Evolutionary conservation across 2,329 filamentous ascomycete genomes (phyloP), one percentile per base, ranked within the genome.

Genomic region (Ustulina deusta): DNA sequence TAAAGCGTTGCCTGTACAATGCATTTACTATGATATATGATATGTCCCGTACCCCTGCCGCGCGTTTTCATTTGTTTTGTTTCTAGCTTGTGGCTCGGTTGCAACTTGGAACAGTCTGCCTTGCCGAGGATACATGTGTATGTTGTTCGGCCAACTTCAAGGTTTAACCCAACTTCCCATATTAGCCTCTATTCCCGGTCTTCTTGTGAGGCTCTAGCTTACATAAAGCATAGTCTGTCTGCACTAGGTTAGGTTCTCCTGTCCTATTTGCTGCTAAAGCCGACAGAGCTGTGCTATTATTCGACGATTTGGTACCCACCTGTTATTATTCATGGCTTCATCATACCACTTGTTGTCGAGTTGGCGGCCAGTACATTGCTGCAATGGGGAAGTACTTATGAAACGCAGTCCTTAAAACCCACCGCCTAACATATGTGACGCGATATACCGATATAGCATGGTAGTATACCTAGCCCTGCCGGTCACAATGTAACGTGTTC

Each of bases 371-470:
- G n/a, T 20, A 52, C n/a, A 7, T 20, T 29, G 36, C 36, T 42
- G 10, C 15, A n/a, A 29, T 42, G 22, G 25, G 6, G 36, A 56
- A 27, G 15, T 42, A 36, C n/a, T n/a, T 42, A 29, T 56, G 54
- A 56, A 56, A 42, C 54, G 36, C 36, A 42, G 36, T 56, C 54
- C 54, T 42, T 56, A 25, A 56, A 56, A 56, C 54, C 36, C 42
- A n/a, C 22, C 20, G 6, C 38, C 22, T 22, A 25, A 27, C 27
- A 40, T 38, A 38, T 22, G 51, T 56, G 34, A 40, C n/a, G 22
- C 27, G 34, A 56, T 55, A 15, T 55, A 51, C 17, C 6, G 2
- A 20, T 17, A 11, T 40, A 40, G 38, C n/a, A n/a, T n/a, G n/a
- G n/a, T n/a, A n/a, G n/a, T n/a, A n/a, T n/a, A n/a, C n/a, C 3